Evolutionary conservation across 192 early-diverging fungal species (phyloP).

Genomic region (Piromyces finnis): DNA sequence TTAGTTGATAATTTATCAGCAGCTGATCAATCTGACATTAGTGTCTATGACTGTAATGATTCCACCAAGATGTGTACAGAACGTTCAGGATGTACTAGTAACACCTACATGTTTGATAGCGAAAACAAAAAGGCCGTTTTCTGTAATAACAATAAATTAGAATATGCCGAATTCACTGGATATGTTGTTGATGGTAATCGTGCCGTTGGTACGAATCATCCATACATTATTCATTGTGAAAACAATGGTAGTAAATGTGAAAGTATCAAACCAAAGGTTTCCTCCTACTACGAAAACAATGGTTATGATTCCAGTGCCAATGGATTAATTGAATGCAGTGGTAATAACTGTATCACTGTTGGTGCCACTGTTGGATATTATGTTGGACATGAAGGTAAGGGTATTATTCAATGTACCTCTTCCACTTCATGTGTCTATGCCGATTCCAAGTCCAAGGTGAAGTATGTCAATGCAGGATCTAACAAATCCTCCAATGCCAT

Average conservation of each 20-base stretch:
- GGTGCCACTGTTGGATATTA: not conserved
- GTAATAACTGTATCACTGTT: not conserved
- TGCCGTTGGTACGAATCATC: not conserved
- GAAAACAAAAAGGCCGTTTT: not conserved
- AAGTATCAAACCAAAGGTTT: not conserved
- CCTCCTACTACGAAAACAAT: not conserved
- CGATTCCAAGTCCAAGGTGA: no score
- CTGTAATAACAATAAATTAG: not conserved
- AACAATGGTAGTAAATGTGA: not conserved
- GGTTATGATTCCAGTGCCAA: not conserved
- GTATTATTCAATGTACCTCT: not conserved
- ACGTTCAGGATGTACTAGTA: not conserved
- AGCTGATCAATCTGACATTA: not conserved
- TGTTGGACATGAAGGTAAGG: not conserved
- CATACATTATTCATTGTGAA: not conserved
- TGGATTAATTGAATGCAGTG: not conserved
- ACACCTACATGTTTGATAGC: not conserved
- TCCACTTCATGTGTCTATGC: no score
- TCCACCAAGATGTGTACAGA: not conserved
- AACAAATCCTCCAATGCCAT: no score
- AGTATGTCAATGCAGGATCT: no score
- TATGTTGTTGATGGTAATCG: not conserved
- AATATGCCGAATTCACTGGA: not conserved
- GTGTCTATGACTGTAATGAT: not conserved
- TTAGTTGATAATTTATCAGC: not conserved